Percentiles rank a stretch among this genome's conserved stretches.
Evolutionary conservation across 805 yeast genomes (phyloP).

Genomic region (Clavispora asparagi): DNA sequence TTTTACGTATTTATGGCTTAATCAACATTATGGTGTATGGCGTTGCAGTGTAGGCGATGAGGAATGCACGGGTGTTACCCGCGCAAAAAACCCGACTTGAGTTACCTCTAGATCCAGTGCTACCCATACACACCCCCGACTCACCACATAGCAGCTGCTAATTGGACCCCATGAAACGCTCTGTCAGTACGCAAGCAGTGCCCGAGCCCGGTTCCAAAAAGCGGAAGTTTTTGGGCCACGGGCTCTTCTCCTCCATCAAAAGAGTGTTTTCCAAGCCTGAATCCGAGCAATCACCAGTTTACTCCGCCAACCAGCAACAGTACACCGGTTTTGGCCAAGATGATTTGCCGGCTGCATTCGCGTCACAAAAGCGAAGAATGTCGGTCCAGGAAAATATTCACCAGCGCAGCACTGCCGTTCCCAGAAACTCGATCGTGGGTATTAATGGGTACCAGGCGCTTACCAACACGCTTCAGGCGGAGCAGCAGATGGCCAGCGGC

Average conservation of each 20-base stretch:
- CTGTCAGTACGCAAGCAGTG: slow-evolving; percentile 12
- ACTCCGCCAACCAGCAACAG: not conserved
- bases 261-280: not conserved
- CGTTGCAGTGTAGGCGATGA: not conserved
- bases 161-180: slow-evolving; percentile 11
- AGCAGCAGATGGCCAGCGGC: slow-evolving; percentile 2
- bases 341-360: slow-evolving; percentile 1
- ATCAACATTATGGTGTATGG: not conserved
- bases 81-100: not conserved
- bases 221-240: slow-evolving; percentile 5
- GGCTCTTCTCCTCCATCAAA: slow-evolving; percentile 10
- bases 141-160: not conserved
- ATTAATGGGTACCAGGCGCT: slow-evolving; percentile 7
- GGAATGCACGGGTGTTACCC: not conserved
- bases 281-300: not conserved
- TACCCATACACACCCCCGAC: not conserved
- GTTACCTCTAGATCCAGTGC: not conserved
- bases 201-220: slow-evolving; percentile 5
- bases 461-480: slow-evolving; percentile 4
- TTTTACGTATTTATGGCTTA: not conserved
- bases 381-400: slow-evolving; percentile 8
- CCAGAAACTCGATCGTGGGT: slow-evolving; percentile 10
- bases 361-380: slow-evolving; percentile 8
- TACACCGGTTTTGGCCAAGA: slow-evolving; percentile 1
- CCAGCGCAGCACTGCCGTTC: slow-evolving; percentile 6